Base-by-base conservation (phyloP, 2,329 filamentous ascomycete genomes). In the Metarhizium humberi region DNA sequence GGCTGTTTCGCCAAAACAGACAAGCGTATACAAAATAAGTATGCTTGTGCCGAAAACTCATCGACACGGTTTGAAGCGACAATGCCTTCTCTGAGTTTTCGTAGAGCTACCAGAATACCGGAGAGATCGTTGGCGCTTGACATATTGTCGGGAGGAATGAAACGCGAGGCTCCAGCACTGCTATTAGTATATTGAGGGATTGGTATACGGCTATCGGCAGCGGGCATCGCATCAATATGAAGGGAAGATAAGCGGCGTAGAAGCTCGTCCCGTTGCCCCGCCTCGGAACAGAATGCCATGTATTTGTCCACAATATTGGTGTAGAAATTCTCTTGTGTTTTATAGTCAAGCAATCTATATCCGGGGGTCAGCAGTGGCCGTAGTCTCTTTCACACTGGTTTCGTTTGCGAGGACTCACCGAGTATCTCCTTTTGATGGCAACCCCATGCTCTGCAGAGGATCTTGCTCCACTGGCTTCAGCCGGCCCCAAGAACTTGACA, bases 81-180 rank as follows among this genome's bases (percentile, higher is more conserved):
- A 50, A 97, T 86, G 29, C 87, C 92, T 74, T 99, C 94, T 55
- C 94, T 85, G 36, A 99, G 81, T 69, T 96, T 97, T 59, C 94
- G 86, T 67, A 97, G 85, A 3, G 92, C 89, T 64, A 88, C 81
- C 54, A 96, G 78, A 53, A 97, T 84, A 20, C 81, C 82, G 2
- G 86, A 80, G 34, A 96, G 79, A 60, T 88, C 84, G 61, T 82
- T 80, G 13, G 80, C 78, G 55, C 79, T 75, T 61, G 62, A 60
- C 7, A 64, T 62, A 36, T 59, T 57, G 50, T 65, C 55, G 18
- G 62, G 1, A 3, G 25, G 45, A 16, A 30, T 10, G 25, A 48
- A n/a, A 30, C 25, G 25, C 60, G 30, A 53, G 48, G 45, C 56
- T 58, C 20, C 45, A 16, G 25, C 11, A 29, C 11, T 48, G 18